Percentiles rank a stretch among this genome's conserved stretches.
These are phyloP conservation scores for Yamadazyma kitorensis DNA, from an alignment of 805 yeast genomes.

Conservation along the genomic window DNA sequence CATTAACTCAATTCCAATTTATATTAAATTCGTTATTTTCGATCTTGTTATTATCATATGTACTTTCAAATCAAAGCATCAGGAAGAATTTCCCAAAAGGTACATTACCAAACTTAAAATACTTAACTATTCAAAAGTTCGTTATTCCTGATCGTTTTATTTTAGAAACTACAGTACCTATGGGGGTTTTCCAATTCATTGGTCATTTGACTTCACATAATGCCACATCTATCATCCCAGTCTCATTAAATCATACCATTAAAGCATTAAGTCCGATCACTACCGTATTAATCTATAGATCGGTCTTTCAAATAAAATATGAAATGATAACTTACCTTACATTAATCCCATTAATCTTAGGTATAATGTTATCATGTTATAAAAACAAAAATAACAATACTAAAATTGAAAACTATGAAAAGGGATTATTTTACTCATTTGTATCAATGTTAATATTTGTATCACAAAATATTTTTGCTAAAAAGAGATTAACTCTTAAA, in stretches of 20 bases:
- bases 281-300: slow-evolving; percentile 76
- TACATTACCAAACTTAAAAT: slow-evolving; percentile 40
- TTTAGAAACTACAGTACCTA: slow-evolving; percentile 74
- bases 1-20: slow-evolving; percentile 87
- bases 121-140: slow-evolving; percentile 35
- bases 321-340: slow-evolving; percentile 69
- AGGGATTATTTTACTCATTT: slow-evolving; percentile 51
- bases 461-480: slow-evolving; percentile 78
- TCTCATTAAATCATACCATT: slow-evolving; percentile 91
- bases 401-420: slow-evolving; percentile 14
- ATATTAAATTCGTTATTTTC: slow-evolving; percentile 66
- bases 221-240: slow-evolving; percentile 90
- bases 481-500: slow-evolving; percentile 58
- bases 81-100: slow-evolving; percentile 41
- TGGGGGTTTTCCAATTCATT: slow-evolving; percentile 90
- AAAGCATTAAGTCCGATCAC: slow-evolving; percentile 89
- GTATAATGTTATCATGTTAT: slow-evolving; percentile 77
- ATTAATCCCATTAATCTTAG: slow-evolving; percentile 71
- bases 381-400: slow-evolving; percentile 12
- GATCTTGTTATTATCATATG: slow-evolving; percentile 21
- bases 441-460: slow-evolving; percentile 67
- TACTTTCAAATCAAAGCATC: slow-evolving; percentile 3
- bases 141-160: slow-evolving; percentile 53
- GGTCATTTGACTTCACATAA: slow-evolving; percentile 92
- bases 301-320: slow-evolving; percentile 58